Evolutionary conservation across 495 filamentous ascomycete genomes (phyloP).

Genomic region (Talaromyces thailandensis): DNA sequence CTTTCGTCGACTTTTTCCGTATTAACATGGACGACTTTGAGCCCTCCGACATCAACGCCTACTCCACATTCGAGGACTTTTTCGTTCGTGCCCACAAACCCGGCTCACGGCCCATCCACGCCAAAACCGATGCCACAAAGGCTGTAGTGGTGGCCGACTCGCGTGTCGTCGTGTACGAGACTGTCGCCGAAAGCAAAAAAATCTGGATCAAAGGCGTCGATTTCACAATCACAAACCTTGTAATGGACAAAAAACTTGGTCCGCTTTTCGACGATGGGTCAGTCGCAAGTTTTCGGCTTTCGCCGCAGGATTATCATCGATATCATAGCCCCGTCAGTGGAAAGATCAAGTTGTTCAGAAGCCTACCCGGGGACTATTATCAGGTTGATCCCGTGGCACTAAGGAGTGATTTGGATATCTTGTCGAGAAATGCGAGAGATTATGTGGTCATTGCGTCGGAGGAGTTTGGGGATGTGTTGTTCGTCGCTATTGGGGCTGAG

Average conservation of each 20-base stretch:
- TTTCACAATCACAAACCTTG: constrained; percentile 30
- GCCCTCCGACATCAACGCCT: constrained; percentile 20
- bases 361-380: constrained; percentile 23
- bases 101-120: constrained; percentile 24
- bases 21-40: constrained; percentile 30
- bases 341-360: constrained; percentile 18
- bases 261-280: constrained; percentile 26
- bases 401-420: constrained; percentile 15
- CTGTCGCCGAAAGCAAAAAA: constrained; percentile 24
- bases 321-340: constrained; percentile 37
- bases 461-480: constrained; percentile 24
- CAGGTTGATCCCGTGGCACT: constrained; percentile 30
- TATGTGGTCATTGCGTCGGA: constrained; percentile 17
- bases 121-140: constrained; percentile 17
- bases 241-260: constrained; percentile 23
- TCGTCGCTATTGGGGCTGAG: constrained; percentile 20
- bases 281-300: constrained; percentile 31
- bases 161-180: constrained; percentile 25
- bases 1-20: constrained; percentile 26
- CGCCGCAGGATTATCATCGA: constrained; percentile 39
- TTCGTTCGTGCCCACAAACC: constrained; percentile 32
- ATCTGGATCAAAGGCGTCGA: constrained; percentile 38
- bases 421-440: constrained; percentile 16
- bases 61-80: constrained; percentile 34
- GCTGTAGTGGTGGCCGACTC: constrained; percentile 33